These are phyloP conservation scores for Hansenula lynferdii DNA, from an alignment of 1,139 yeast species.

Conservation along the genomic window DNA sequence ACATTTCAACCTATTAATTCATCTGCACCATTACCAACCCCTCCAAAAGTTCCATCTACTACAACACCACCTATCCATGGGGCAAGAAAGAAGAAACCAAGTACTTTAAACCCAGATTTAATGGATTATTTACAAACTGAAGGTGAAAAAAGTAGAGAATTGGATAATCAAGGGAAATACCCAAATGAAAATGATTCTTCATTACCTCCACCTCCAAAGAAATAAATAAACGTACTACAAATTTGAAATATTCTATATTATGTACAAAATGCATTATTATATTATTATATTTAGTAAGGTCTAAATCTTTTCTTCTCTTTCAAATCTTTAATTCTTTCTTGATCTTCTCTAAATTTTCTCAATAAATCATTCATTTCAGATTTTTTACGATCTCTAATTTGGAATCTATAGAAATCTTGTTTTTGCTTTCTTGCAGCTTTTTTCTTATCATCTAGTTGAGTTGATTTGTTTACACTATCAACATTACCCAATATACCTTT, in stretches of 20 bases:
- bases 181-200: slow-evolving; percentile 8
- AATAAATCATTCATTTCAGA: slow-evolving; percentile 86
- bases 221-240: too few species aligned
- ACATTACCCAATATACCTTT: slow-evolving; percentile 54
- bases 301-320: slow-evolving; percentile 77
- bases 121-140: slow-evolving; percentile 32
- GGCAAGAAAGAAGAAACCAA: slow-evolving; percentile 25
- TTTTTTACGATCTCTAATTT: slow-evolving; percentile 89
- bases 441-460: slow-evolving; percentile 23
- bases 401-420: slow-evolving; percentile 93
- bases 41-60: too few species aligned
- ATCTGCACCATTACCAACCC: too few species aligned
- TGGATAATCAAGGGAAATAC: slow-evolving; percentile 18
- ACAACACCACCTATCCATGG: slow-evolving; percentile 19
- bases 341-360: slow-evolving; percentile 83
- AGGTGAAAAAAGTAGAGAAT: slow-evolving; percentile 27
- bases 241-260: too few species aligned
- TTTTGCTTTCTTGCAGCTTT: slow-evolving; percentile 77
- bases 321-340: slow-evolving; percentile 74
- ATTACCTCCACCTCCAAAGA: slow-evolving; percentile 29
- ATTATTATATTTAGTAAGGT: slow-evolving; percentile 53
- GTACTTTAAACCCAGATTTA: slow-evolving; percentile 18
- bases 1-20: slow-evolving; percentile 7
- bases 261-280: background rate
- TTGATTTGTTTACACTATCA: slow-evolving; percentile 35